Evolutionary conservation across 192 early-diverging fungal species (phyloP), one percentile per base, ranked within the genome.

Genomic region (Piromyces sp.): DNA sequence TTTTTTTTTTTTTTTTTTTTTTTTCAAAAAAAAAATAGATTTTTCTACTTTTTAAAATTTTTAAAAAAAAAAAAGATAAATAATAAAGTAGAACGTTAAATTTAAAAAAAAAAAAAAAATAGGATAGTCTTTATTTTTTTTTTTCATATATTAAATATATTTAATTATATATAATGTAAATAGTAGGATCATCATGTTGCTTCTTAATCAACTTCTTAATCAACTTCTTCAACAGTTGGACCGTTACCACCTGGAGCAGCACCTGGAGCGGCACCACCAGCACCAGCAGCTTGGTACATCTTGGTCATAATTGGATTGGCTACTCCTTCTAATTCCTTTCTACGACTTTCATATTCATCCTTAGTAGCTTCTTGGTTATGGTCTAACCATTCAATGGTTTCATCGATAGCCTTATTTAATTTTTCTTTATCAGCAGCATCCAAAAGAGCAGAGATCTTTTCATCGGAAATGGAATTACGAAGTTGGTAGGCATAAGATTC

Each of bases 221-320:
- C 89, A 84, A 89, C 89, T 82, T 91, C 90, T 86, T 91, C 90
- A 51, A 91, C 90, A 81, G 90, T 91, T 78, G 90, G 90, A 58
- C 88, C 92, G 81, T 82, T 80, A 68, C 83, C 85, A 79, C 86
- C 88, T 79, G 84, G 85, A 33, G 30, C 81, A 79, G 83, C 85
- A 81, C 88, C 51, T 38, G 37, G 37, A n/a, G 89, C 86, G 79
- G 89, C 87, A 82, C 88, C 88, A 85, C 84, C 88, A 88, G 89
- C 95, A 81, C 91, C 95, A 80, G 87, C 92, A 82, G 85, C 89
- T 86, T 93, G 91, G 89, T 99, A 98, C 87, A 99, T 86, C 90
- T 94, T 95, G 85, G 88, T 93, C 94, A 98, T 98, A 92, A 99
- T 97, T 84, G 96, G 96, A 92, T 97, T 96, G 84, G 96, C 95